Evolutionary conservation across 1,139 yeast genomes (phyloP).

Genomic region (Debaryomyces sp.): DNA sequence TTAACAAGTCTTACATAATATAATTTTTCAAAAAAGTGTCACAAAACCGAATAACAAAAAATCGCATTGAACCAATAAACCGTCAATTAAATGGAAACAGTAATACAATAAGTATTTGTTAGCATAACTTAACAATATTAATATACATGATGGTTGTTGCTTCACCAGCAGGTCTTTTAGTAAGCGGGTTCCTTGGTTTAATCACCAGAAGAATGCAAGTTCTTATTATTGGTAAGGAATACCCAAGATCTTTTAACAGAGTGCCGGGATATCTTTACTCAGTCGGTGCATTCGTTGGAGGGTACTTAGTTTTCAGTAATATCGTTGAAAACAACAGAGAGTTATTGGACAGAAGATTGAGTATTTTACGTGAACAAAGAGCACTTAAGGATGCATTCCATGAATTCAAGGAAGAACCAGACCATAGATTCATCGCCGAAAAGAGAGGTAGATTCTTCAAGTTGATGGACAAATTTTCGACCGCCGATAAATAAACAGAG

Average conservation of each 20-base stretch:
- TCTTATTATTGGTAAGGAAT: slow-evolving; percentile 38
- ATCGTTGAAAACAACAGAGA: slow-evolving; percentile 40
- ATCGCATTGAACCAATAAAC: slow-evolving; percentile 12
- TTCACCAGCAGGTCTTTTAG: slow-evolving; percentile 41
- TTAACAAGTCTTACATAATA: not conserved
- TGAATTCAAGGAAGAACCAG: slow-evolving; percentile 37
- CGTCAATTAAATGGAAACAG: slow-evolving; percentile 9
- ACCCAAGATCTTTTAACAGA: slow-evolving; percentile 33
- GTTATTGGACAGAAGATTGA: slow-evolving; percentile 48
- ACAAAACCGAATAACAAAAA: slow-evolving; percentile 3
- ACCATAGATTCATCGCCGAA: slow-evolving; percentile 40
- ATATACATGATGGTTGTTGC: slow-evolving; percentile 26
- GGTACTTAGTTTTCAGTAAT: slow-evolving; percentile 38
- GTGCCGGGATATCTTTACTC: slow-evolving; percentile 44
- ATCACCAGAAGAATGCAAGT: slow-evolving; percentile 47
- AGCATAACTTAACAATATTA: slow-evolving; percentile 1
- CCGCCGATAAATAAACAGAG: slow-evolving; percentile 36
- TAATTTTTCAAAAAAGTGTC: not conserved
- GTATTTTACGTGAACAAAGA: slow-evolving; percentile 49
- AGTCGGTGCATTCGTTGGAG: slow-evolving; percentile 40
- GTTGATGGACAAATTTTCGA: slow-evolving; percentile 44
- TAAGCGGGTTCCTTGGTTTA: slow-evolving; percentile 44
- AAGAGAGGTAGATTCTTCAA: slow-evolving; percentile 43
- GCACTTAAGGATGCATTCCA: slow-evolving; percentile 44
- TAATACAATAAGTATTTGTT: not conserved